Conservation (phyloP, 2,329 filamentous ascomycete species). For the Alternaria dauci region DNA sequence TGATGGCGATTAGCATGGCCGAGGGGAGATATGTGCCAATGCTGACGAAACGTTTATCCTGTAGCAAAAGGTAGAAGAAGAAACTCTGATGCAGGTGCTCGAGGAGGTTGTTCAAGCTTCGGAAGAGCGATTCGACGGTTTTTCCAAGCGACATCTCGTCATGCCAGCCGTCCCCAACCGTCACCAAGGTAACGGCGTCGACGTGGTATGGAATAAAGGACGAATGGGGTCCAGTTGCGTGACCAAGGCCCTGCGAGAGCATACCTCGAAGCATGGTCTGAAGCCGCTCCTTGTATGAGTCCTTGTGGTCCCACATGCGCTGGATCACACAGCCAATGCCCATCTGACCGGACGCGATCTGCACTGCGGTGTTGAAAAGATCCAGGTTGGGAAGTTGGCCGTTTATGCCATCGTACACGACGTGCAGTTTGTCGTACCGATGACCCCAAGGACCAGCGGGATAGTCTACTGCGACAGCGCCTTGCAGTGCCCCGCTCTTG, state of each 20-base stretch:
- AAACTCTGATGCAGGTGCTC: slow-evolving; percentile 99
- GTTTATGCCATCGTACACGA: slow-evolving; percentile 95
- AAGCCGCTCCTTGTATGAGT: slow-evolving; percentile 82
- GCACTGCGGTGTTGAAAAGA: slow-evolving; percentile 90
- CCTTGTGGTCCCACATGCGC: slow-evolving; percentile 79
- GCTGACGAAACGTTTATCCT: slow-evolving; percentile 91
- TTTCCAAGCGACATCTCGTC: slow-evolving; percentile 96
- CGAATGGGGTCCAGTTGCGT: slow-evolving; percentile 89
- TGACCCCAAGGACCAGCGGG: slow-evolving; percentile 73
- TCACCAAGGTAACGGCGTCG: slow-evolving; percentile 91
- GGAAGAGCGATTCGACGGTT: slow-evolving; percentile 86
- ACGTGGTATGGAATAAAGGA: slow-evolving; percentile 98
- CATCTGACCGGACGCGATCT: slow-evolving; percentile 90
- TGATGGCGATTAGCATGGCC: slow-evolving; percentile 95
- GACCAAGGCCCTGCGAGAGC: slow-evolving; percentile 87
- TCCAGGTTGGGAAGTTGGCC: slow-evolving; percentile 95
- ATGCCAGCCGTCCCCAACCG: slow-evolving; percentile 91
- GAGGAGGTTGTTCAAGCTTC: slow-evolving; percentile 93
- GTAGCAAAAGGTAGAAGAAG: slow-evolving; percentile 97
- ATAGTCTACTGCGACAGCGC: slow-evolving; percentile 92
- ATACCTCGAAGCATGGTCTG: slow-evolving; percentile 91
- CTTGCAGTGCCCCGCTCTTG: slow-evolving; percentile 93
- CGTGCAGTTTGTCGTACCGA: slow-evolving; percentile 85
- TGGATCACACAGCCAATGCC: slow-evolving; percentile 85
- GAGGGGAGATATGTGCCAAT: slow-evolving; percentile 97